Base-by-base conservation (phyloP, 148 eudicot species). In the Talinum fruticosum region DNA sequence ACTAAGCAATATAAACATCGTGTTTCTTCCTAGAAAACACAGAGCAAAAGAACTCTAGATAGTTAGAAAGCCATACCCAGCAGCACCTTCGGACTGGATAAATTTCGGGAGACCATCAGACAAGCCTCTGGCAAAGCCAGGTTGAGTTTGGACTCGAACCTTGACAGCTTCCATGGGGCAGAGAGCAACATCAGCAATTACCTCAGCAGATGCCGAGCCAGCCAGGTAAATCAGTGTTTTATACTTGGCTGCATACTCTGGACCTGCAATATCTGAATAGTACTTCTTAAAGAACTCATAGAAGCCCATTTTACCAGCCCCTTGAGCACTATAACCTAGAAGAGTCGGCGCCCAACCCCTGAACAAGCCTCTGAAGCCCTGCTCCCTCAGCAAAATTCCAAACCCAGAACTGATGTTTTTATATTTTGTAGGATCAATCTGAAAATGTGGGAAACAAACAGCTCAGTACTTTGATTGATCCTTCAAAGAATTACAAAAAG, bases 151-250 rank as follows among this genome's bases (percentile, higher is more conserved):
- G 14, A 91, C 90, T 23, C 96, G 87, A 76, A 91, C 91, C 84
- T 89, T 91, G 23, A 91, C 93, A 3, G 96, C 96, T 80, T 91
- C 96, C 54, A 91, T 83, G 8, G 92, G 92, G 66, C 96, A 91
- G 32, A 91, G 93, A 2, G 91, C 91, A 69, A 89, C 75, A 80
- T 85, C 96, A n/a, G 96, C 96, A 75, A 91, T 85, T 16, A 91
- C 75, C 80, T 91, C 96, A 1, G 96, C 90, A 70, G 96, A 91
- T 1, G 96, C 96, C 13, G 93, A 88, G 21, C 91, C 96, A 67
- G 91, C 96, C 8, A 91, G 84, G 76, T 73, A 84, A 53, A 91
- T 91, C 79, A 89, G 28, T 5, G 91, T 87, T 74, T 89, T 91
- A 82, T 91, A 91, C 71, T 89, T 88, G 26, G 82, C 74, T 3